Evolutionary conservation across 1,284 basidiomycete species (phyloP).

Genomic region (Salmacisia buchloeana): DNA sequence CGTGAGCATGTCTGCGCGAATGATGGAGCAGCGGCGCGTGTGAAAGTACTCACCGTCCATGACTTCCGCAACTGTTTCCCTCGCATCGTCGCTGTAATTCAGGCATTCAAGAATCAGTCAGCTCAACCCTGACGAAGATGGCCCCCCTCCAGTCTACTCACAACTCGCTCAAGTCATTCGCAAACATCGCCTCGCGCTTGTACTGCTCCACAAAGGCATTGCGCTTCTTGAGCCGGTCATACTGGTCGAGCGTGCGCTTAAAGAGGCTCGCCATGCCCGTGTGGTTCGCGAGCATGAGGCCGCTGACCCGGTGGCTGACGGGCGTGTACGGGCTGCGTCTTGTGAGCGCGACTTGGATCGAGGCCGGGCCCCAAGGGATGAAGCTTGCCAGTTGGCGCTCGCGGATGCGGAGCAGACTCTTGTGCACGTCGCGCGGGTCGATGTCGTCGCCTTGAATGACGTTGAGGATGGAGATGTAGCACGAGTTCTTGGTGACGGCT

Average conservation of each 20-base stretch:
- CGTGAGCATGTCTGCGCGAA: background rate
- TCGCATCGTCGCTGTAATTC: constrained; percentile 37
- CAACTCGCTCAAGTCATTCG: constrained; percentile 42
- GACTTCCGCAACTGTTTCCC: constrained; percentile 44
- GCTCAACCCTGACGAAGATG: too few species aligned
- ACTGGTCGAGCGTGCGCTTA: constrained; percentile 93
- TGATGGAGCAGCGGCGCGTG: background rate
- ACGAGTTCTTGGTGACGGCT: constrained; percentile 39
- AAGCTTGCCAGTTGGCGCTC: constrained; percentile 95
- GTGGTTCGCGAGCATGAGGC: constrained; percentile 97
- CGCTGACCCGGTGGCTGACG: constrained; percentile 83
- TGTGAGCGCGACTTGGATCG: constrained; percentile 93
- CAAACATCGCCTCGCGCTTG: constrained; percentile 72
- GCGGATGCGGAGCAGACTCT: constrained; percentile 89
- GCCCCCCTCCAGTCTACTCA: constrained; percentile 5
- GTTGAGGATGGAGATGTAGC: constrained; percentile 93
- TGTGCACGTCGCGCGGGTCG: constrained; percentile 96
- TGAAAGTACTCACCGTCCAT: constrained; percentile 24
- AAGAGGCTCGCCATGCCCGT: constrained; percentile 81
- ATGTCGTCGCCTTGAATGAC: constrained; percentile 93
- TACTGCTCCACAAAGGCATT: constrained; percentile 97
- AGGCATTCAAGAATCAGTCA: background rate
- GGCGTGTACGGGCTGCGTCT: constrained; percentile 82
- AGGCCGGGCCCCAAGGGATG: constrained; percentile 98
- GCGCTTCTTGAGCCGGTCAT: constrained; percentile 76